Conservation (phyloP, 228 moss, liverwort and hornwort species). For the Sphagnum magellanicum region DNA sequence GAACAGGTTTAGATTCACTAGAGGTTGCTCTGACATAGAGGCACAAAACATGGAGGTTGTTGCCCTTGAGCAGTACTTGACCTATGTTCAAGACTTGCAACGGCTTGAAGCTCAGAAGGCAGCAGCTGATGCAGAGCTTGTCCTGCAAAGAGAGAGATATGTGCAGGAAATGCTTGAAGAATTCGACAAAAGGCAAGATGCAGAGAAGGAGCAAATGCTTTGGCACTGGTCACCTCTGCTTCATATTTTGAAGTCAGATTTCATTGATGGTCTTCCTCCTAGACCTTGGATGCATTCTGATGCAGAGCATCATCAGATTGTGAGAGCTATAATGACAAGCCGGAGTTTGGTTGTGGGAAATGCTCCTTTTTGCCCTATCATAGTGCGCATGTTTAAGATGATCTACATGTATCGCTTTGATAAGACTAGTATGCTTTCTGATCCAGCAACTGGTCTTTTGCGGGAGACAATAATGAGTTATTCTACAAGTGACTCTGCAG, state of each 20-base stretch:
- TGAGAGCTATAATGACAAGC: slow-evolving; percentile 24
- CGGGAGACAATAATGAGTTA: slow-evolving; percentile 48
- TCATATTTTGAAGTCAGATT: slow-evolving; percentile 33
- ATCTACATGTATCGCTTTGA: slow-evolving; percentile 40
- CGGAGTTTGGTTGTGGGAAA: slow-evolving; percentile 21
- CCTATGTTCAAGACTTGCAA: slow-evolving; percentile 22
- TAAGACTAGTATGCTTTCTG: slow-evolving; percentile 32
- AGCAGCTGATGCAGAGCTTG: slow-evolving; percentile 32
- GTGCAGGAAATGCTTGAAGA: slow-evolving; percentile 35
- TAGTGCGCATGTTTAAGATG: slow-evolving; percentile 58
- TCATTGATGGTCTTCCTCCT: slow-evolving; percentile 34
- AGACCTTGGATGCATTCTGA: slow-evolving; percentile 49
- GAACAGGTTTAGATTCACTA: slow-evolving; percentile 44
- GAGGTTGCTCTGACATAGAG: slow-evolving; percentile 29
- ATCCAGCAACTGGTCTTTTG: slow-evolving; percentile 36
- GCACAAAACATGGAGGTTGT: slow-evolving; percentile 32
- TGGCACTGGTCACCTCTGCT: slow-evolving; percentile 58
- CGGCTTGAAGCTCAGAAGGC: slow-evolving; percentile 32
- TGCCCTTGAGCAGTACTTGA: slow-evolving; percentile 35
- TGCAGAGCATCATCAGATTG: slow-evolving; percentile 32
- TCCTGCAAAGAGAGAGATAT: slow-evolving; percentile 25
- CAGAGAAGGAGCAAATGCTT: slow-evolving; percentile 29
- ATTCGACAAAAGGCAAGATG: slow-evolving; percentile 36
- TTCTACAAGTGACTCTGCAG: slow-evolving; percentile 31
- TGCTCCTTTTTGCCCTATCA: slow-evolving; percentile 37